These are phyloP conservation scores for Puccinia horiana DNA, from an alignment of 1,284 basidiomycete species.

Conservation along the genomic window DNA sequence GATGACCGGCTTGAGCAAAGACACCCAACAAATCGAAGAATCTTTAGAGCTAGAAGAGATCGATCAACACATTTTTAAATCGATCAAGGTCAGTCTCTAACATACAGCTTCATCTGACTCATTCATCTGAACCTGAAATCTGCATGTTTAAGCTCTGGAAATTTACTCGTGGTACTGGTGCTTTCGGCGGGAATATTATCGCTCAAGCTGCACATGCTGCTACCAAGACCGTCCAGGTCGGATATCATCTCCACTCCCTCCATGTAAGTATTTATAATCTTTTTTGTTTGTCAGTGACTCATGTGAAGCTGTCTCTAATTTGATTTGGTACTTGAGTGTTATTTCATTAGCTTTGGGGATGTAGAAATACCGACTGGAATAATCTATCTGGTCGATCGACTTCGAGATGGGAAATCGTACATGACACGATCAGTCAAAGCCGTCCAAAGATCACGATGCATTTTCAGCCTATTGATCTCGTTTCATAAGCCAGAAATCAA, in stretches of 20 bases:
- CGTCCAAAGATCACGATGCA: constrained; percentile 71
- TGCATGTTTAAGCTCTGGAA: constrained; percentile 65
- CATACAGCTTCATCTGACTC: not conserved
- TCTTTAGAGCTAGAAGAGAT: constrained; percentile 44
- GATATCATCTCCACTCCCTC: constrained; percentile 64
- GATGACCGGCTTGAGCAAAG: constrained; percentile 1
- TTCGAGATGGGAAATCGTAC: constrained; percentile 76
- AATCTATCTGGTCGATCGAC: constrained; percentile 78
- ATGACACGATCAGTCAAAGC: constrained; percentile 73
- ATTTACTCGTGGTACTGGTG: constrained; percentile 70
- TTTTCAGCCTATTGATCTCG: constrained; percentile 82
- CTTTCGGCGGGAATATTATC: constrained; percentile 67
- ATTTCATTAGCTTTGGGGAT: constrained; percentile 77
- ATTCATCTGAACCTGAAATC: not conserved
- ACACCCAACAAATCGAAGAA: constrained; percentile 39
- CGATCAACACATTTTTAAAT: constrained; percentile 45
- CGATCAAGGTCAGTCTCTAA: constrained; percentile 27
- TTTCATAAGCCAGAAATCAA: constrained; percentile 78
- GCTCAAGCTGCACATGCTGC: constrained; percentile 56
- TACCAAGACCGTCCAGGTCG: constrained; percentile 50
- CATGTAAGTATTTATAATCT: constrained; percentile 65
- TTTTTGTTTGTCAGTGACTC: not conserved
- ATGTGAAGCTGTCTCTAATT: constrained; percentile 56
- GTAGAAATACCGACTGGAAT: constrained; percentile 68
- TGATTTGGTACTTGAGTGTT: constrained; percentile 64